Base-by-base conservation (phyloP, 768 basidiomycete genomes). In the Crucibulum laeve region DNA sequence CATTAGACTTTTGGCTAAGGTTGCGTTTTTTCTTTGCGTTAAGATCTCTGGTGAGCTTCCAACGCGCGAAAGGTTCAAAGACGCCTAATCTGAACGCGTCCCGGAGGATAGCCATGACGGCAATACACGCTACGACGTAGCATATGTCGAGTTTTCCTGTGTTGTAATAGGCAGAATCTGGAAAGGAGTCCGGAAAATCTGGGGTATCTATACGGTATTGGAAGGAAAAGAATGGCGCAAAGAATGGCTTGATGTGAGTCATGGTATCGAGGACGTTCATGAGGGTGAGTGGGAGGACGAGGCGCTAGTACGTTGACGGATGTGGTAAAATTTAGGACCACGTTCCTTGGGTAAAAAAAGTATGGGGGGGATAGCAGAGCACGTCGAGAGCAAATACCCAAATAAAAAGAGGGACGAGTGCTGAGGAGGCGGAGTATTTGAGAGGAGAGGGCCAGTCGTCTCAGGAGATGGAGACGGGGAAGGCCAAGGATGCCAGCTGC, bases 91-190 rank as follows among this genome's bases (percentile, higher is more conserved):
- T 82, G 30, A 81, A 62, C 24, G 79, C 64, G 67, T 95, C 94
- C 48, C 96, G 81, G 21, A 91, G 62, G 41, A 92, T 53, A n/a
- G 91, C 91, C 80, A 96, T 92, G 52, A 84, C 68, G 11, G 85
- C 77, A 45, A 96, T 89, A 63, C 79, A 87, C n/a, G 83, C 77
- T 43, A 92, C 63, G 45, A 93, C 73, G 54, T 95, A 59, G 56
- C 82, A 91, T n/a, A 76, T 63, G 60, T 99, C 96, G 46, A 77
- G 72, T 22, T 68, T 66, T n/a, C 91, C 91, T 18, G 78, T 81
- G 39, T 56, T 69, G 59, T 90, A 94, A 60, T 91, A 85, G 40
- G 62, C 50, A 30, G 84, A 81, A 60, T 80, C 57, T 23, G 69
- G 81, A 65, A 89, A 91, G 4, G 86, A 87, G 67, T 90, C 88